Percentiles rank a stretch among this genome's conserved stretches.
Conservation (phyloP, 345 rosid genomes). For the Eucalyptus cladocalyx region DNA sequence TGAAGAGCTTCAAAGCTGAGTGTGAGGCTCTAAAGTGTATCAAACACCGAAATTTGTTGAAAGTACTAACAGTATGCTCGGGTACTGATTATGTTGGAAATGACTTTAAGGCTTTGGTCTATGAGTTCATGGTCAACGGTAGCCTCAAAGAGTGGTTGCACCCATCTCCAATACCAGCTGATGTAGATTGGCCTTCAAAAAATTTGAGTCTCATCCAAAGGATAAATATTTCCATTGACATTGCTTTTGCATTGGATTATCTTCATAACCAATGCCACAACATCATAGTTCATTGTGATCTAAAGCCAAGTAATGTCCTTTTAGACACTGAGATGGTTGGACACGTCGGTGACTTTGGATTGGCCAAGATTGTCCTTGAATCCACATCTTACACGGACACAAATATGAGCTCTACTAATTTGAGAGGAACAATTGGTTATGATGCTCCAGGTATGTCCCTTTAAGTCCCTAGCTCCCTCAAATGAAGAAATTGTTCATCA, state of each 20-base stretch:
- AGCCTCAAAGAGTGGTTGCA: not conserved
- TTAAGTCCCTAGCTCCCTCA: not conserved
- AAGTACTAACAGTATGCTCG: not conserved
- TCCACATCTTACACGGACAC: not conserved
- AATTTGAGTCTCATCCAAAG: not conserved
- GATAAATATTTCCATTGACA: not conserved
- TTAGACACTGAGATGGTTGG: not conserved
- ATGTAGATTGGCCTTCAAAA: not conserved
- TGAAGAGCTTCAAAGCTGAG: not conserved
- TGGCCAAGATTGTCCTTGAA: not conserved
- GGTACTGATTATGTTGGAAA: not conserved
- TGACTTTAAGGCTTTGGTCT: not conserved
- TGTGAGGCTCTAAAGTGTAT: not conserved
- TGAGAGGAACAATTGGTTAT: not conserved
- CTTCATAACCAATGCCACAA: not conserved
- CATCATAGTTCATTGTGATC: slow-evolving; percentile 1
- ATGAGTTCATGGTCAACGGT: not conserved
- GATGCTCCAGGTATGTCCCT: not conserved
- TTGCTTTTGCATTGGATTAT: slow-evolving; percentile 2
- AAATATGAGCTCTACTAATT: not conserved
- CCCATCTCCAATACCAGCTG: not conserved
- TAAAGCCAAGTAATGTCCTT: not conserved
- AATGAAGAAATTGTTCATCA: not conserved
- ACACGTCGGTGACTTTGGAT: not conserved
- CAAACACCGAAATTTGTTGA: not conserved